Percentiles rank a stretch among this genome's conserved stretches.
These are phyloP conservation scores for Cyclostephanos tholiformis DNA, from an alignment of 108 stramenopile species.

Conservation along the genomic window DNA sequence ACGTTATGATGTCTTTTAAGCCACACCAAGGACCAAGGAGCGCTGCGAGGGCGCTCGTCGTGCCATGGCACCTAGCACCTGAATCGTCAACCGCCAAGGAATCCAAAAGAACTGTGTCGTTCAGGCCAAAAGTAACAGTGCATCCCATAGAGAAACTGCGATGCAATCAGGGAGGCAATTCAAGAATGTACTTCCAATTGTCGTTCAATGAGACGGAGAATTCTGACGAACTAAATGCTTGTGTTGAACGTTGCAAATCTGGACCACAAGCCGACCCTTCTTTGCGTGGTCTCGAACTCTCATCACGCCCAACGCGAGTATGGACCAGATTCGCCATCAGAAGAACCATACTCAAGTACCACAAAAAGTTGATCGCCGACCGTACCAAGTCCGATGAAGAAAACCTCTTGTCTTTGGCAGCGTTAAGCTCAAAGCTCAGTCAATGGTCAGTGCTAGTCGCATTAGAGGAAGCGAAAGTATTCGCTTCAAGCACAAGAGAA, in stretches of 20 bases:
- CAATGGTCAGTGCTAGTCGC: conserved; percentile 28
- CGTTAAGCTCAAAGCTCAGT: conserved; percentile 18
- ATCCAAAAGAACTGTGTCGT: conserved; percentile 14
- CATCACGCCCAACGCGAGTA: conserved; percentile 2
- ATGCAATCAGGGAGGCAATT: conserved; percentile 10
- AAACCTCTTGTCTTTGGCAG: conserved; percentile 7
- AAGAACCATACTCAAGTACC: conserved; percentile 25
- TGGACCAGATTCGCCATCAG: conserved; percentile 2
- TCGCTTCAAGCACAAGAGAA: conserved; percentile 17
- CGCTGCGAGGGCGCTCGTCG: neutral
- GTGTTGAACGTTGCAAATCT: neutral
- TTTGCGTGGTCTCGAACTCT: conserved; percentile 21
- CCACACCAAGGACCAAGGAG: neutral
- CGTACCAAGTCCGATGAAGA: neutral
- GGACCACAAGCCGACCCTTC: conserved; percentile 12
- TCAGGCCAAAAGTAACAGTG: conserved; percentile 16
- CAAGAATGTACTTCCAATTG: conserved; percentile 12
- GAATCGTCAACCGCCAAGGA: neutral
- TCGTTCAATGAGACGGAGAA: conserved; percentile 9
- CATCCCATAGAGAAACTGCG: conserved; percentile 7
- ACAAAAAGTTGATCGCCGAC: conserved; percentile 4
- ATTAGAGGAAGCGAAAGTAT: conserved; percentile 11
- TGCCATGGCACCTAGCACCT: neutral
- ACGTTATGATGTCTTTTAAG: neutral
- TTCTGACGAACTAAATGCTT: neutral